These are phyloP conservation scores for Beauveria sp. DNA, from an alignment of 2,329 filamentous ascomycete genomes.

Conservation along the genomic window DNA sequence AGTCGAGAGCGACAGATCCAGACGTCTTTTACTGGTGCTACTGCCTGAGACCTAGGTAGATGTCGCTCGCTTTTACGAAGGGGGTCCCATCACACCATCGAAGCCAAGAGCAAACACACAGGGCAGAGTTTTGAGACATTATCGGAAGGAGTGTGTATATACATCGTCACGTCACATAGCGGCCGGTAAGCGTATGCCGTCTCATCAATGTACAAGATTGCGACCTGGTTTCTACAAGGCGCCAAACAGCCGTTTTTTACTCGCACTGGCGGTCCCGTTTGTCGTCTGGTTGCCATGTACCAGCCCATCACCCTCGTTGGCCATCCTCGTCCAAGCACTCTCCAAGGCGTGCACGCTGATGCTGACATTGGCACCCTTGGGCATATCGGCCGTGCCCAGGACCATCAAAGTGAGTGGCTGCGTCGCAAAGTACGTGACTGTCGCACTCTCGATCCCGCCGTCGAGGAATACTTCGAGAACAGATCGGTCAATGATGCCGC, in stretches of 20 bases:
- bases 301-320: not conserved
- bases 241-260: not conserved
- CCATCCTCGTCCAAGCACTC: slow-evolving; percentile 19
- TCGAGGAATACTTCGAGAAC: slow-evolving; percentile 28
- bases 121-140: not conserved
- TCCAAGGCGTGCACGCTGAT: slow-evolving; percentile 18
- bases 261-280: not conserved
- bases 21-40: slow-evolving; percentile 41
- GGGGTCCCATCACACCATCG: not conserved
- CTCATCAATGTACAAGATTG: not conserved
- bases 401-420: slow-evolving; percentile 20
- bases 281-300: slow-evolving; percentile 10
- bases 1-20: slow-evolving; percentile 33
- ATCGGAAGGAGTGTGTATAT: not conserved
- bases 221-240: not conserved
- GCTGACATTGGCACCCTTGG: slow-evolving; percentile 16
- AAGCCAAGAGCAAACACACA: not conserved
- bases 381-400: slow-evolving; percentile 15
- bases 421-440: slow-evolving; percentile 23
- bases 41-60: slow-evolving; percentile 27
- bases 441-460: slow-evolving; percentile 25
- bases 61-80: not conserved
- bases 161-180: not conserved
- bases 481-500: slow-evolving; percentile 27
- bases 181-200: not conserved